phyloP scores from a whole-genome alignment of 106 monocot species.

The Posidonia australis region DNA sequence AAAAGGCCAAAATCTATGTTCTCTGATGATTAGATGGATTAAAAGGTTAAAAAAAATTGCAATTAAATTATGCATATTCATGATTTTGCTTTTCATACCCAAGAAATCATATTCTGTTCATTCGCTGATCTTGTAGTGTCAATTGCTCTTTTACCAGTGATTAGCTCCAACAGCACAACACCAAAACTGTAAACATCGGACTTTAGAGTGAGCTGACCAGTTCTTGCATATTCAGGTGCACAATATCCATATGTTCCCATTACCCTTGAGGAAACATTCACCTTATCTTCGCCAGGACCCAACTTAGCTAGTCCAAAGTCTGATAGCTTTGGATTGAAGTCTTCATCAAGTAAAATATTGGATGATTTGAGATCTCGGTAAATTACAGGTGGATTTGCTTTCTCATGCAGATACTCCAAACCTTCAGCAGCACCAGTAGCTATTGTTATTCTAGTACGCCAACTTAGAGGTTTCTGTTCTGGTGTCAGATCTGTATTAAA shows the following conservation, averaged over 20 bases:
- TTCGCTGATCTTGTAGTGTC: conserved; percentile 39
- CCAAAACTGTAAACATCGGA: conserved; percentile 89
- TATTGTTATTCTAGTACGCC: conserved; percentile 61
- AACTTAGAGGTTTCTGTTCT: conserved; percentile 42
- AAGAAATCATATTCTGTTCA: conserved; percentile 60
- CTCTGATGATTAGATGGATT: not conserved
- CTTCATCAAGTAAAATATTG: conserved; percentile 59
- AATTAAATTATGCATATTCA: not conserved
- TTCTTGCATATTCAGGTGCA: conserved; percentile 76
- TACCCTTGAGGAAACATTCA: conserved; percentile 68
- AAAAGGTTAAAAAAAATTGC: not conserved
- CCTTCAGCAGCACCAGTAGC: conserved; percentile 71
- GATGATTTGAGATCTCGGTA: conserved; percentile 77
- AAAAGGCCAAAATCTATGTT: not conserved
- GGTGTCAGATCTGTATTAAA: conserved; percentile 42
- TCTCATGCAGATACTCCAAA: conserved; percentile 66
- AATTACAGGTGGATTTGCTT: conserved; percentile 65
- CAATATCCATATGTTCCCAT: conserved; percentile 92
- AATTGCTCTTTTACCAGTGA: conserved; percentile 59
- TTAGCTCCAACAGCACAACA: conserved; percentile 60
- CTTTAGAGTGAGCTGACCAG: conserved; percentile 56
- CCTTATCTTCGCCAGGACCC: conserved; percentile 61
- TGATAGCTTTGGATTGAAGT: conserved; percentile 57
- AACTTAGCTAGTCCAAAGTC: conserved; percentile 86
- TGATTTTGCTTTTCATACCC: conserved; percentile 26